Evolutionary conservation across 2,329 filamentous ascomycete genomes (phyloP), one percentile per base, ranked within the genome.

Genomic region (Chaetomiaceae sp.): DNA sequence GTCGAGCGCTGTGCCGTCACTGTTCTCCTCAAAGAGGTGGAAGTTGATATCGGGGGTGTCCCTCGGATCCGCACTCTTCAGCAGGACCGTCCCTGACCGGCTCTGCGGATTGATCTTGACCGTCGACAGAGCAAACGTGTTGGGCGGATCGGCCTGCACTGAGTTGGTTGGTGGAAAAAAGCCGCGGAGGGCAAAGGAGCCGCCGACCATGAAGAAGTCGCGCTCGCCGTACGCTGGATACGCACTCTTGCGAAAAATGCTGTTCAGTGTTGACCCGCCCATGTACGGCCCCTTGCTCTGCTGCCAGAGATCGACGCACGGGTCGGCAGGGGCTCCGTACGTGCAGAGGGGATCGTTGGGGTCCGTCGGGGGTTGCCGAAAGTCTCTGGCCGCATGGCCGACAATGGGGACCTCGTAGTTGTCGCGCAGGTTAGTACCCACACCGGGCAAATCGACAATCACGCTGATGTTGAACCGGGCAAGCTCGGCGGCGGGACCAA

Each of bases 31-130:
- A 18, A 71, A 51, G n/a, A 53, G 26, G 27, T 51, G 45, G 65
- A 81, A 81, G 57, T 73, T 69, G 56, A 83, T 81, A 12, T 73
- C 62, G 0, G 83, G 83, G 14, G 73, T 71, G 39, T 84, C 82
- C 1, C 74, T 71, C 0, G 81, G 81, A 56, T 84, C 71, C 0
- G 73, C 65, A 0, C 78, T 83, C n/a, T 66, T 68, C 1, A 87
- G 68, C 1, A 65, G 73, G 11, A 87, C 80, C 0, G 70, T 79
- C n/a, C 83, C 83, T 3, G 72, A 71, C 19, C 70, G 68, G 27
- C 84, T 85, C 44, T 71, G 71, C 0, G 74, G 66, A 34, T 51
- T 47, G 32, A 51, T 51, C 41, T 53, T 53, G 49, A 57, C 51
- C 11, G 48, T 57, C 75, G 75, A 4, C 70, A 70, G 58, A 77